These are phyloP conservation scores for Triangularia verruculosa DNA, from an alignment of 2,329 filamentous ascomycete genomes.

Conservation along the genomic window DNA sequence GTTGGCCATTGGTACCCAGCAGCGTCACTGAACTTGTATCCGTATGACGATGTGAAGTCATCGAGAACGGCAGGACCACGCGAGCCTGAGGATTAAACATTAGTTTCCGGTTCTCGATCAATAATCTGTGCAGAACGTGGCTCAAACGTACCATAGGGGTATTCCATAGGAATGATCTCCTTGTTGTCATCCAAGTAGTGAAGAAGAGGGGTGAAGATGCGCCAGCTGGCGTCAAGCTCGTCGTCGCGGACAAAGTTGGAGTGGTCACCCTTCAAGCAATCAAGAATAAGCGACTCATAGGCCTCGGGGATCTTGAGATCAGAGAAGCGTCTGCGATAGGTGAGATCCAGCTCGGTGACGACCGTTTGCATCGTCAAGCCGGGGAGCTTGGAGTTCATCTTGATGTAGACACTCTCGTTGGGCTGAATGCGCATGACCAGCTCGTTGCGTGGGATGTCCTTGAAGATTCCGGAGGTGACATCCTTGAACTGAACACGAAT, in stretches of 20 bases:
- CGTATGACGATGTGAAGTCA: conserved; percentile 96
- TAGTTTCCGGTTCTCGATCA: too few relatives aligned
- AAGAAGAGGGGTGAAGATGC: conserved; percentile 94
- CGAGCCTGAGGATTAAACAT: conserved; percentile 61
- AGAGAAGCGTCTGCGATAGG: conserved; percentile 96
- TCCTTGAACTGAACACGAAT: conserved; percentile 99
- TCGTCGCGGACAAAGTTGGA: conserved; percentile 98
- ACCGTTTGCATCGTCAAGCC: conserved; percentile 99
- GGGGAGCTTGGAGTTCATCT: conserved; percentile 99
- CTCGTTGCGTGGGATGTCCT: conserved; percentile 98
- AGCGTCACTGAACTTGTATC: conserved; percentile 98
- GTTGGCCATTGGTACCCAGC: conserved; percentile 95
- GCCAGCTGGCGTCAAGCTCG: conserved; percentile 96
- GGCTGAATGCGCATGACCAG: conserved; percentile 98
- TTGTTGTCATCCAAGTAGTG: conserved; percentile 99
- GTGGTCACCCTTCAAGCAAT: conserved; percentile 97
- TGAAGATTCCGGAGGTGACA: conserved; percentile 98
- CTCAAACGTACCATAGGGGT: conserved; percentile 83
- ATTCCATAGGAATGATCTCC: conserved; percentile 99
- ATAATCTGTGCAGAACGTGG: background rate
- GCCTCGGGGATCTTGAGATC: conserved; percentile 99
- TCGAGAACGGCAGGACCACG: conserved; percentile 94
- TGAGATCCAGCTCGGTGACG: conserved; percentile 95
- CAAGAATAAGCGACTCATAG: conserved; percentile 95
- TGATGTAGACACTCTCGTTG: conserved; percentile 99